Percentiles rank a stretch among this genome's conserved stretches.
These are phyloP conservation scores for Monilinia vaccinii-corymbosi DNA, from an alignment of 2,329 filamentous ascomycete species.

Conservation along the genomic window DNA sequence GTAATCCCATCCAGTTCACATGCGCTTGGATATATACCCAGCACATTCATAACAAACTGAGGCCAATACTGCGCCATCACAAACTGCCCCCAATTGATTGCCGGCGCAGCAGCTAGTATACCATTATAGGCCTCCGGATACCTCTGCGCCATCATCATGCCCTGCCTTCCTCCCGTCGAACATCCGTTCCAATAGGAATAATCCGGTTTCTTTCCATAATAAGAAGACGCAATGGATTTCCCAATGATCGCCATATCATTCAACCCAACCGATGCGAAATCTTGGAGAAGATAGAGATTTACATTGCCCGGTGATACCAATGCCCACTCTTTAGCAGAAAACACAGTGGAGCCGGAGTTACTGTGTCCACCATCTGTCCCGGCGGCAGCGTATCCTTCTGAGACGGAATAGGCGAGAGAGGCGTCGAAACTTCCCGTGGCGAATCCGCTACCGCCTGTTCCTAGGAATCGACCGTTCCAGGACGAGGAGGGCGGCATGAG, in stretches of 20 bases:
- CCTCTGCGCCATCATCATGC: slow-evolving; percentile 31
- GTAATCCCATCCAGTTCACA: neutral
- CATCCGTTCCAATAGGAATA: slow-evolving; percentile 34
- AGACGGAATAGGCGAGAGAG: neutral
- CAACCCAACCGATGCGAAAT: slow-evolving; percentile 32
- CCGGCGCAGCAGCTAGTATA: slow-evolving; percentile 33
- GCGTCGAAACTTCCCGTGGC: neutral
- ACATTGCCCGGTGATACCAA: slow-evolving; percentile 13
- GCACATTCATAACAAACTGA: slow-evolving; percentile 4
- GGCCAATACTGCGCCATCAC: neutral
- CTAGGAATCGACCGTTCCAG: slow-evolving; percentile 8
- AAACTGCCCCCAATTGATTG: slow-evolving; percentile 24
- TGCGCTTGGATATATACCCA: neutral
- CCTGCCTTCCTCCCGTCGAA: slow-evolving; percentile 33
- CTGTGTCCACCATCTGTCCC: slow-evolving; percentile 1
- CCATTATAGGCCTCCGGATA: slow-evolving; percentile 33
- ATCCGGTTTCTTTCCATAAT: slow-evolving; percentile 28
- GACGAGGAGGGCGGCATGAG: slow-evolving; percentile 18
- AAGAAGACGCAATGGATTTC: slow-evolving; percentile 29
- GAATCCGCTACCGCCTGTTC: neutral
- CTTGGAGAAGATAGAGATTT: slow-evolving; percentile 26
- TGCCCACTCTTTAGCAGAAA: neutral
- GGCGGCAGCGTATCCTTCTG: neutral
- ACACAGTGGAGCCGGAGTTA: accelerated
- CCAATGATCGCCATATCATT: slow-evolving; percentile 29